Evolutionary conservation across 257 asterid species (phyloP).

Genomic region (Nemophila menziesii): DNA sequence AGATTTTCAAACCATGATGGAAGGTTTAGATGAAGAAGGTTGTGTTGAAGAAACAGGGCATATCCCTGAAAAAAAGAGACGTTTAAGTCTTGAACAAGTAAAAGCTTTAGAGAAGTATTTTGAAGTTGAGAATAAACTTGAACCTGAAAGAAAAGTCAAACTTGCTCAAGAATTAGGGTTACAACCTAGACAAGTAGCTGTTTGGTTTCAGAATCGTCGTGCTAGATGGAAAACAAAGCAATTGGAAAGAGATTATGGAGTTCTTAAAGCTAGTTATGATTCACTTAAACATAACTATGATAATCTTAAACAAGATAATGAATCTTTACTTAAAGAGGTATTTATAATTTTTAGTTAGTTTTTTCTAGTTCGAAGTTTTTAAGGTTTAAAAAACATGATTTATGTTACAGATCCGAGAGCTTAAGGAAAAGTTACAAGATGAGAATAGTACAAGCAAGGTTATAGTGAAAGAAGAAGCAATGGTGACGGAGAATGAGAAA

Average conservation of each 20-base stretch:
- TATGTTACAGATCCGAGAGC: slow-evolving; percentile 37
- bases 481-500: slow-evolving; percentile 33
- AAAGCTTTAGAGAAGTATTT: slow-evolving; percentile 82
- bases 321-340: slow-evolving; percentile 56
- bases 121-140: slow-evolving; percentile 84
- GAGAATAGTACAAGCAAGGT: slow-evolving; percentile 24
- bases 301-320: slow-evolving; percentile 45
- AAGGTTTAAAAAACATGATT: background rate
- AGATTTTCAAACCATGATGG: slow-evolving; percentile 67
- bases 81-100: slow-evolving; percentile 66
- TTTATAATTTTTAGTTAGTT: too few species aligned
- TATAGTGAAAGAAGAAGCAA: slow-evolving; percentile 39
- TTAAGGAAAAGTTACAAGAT: slow-evolving; percentile 42
- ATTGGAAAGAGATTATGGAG: slow-evolving; percentile 62
- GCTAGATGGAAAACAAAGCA: slow-evolving; percentile 92
- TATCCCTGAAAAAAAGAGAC: slow-evolving; percentile 54
- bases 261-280: slow-evolving; percentile 62
- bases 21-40: slow-evolving; percentile 64
- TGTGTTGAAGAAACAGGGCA: slow-evolving; percentile 59
- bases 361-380: too few species aligned
- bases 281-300: slow-evolving; percentile 47
- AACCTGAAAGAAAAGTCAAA: slow-evolving; percentile 77
- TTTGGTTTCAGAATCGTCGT: slow-evolving; percentile 93
- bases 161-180: slow-evolving; percentile 77
- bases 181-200: slow-evolving; percentile 93